These are phyloP conservation scores for Nannochloris sp. DNA, from an alignment of 139 green algal genomes.

Conservation along the genomic window DNA sequence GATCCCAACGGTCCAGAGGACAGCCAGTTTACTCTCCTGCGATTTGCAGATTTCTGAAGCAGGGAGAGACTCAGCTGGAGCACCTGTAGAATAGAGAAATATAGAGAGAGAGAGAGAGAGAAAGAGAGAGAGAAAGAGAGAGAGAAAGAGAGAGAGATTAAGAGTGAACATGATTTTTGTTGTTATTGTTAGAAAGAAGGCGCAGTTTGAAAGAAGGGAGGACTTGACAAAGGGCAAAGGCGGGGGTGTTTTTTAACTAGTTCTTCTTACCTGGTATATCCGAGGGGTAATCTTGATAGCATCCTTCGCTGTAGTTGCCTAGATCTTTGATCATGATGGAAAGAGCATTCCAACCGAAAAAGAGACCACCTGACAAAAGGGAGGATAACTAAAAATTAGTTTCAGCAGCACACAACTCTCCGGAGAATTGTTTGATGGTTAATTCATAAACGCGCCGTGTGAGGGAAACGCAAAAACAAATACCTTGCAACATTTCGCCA, in stretches of 20 bases:
- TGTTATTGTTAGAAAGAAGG: no score
- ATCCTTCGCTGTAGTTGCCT: constrained; percentile 28
- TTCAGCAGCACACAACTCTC: no score
- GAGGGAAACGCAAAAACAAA: background rate
- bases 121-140: no score
- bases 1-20: constrained; percentile 51
- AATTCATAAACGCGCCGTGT: background rate
- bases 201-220: no score
- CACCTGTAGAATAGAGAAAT: background rate
- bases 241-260: background rate
- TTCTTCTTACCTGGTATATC: background rate
- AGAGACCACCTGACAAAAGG: constrained; percentile 32
- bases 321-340: constrained; percentile 36
- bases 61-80: background rate
- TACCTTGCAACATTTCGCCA: constrained; percentile 37
- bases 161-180: no score
- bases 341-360: constrained; percentile 53
- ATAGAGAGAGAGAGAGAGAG: no score
- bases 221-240: no score
- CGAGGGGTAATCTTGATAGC: background rate
- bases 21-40: constrained; percentile 41
- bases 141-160: background rate
- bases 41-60: constrained; percentile 22
- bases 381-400: background rate
- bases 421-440: no score